These are phyloP conservation scores for Anastatica hierochuntica DNA, from an alignment of 345 rosid species.

Conservation along the genomic window DNA sequence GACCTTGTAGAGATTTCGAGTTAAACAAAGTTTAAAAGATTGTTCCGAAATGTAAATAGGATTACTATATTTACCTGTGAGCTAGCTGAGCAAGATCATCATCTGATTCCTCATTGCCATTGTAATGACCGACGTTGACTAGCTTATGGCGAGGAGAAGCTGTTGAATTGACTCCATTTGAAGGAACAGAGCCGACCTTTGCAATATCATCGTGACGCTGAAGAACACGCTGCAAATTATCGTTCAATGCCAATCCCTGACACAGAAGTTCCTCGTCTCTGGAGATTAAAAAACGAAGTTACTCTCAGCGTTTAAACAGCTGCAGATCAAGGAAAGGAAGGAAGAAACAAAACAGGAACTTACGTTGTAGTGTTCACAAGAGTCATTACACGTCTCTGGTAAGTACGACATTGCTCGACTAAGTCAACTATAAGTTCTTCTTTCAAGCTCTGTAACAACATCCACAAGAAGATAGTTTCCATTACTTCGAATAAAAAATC, in stretches of 20 bases:
- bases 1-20: conserved; percentile 38
- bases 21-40: conserved; percentile 10
- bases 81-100: conserved; percentile 72
- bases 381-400: conserved; percentile 65
- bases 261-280: conserved; percentile 76
- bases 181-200: conserved; percentile 35
- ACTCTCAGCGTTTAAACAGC: conserved; percentile 18
- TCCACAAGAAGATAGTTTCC: conserved; percentile 7
- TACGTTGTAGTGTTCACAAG: conserved; percentile 65
- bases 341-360: conserved; percentile 18
- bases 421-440: conserved; percentile 83
- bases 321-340: not conserved
- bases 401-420: conserved; percentile 79
- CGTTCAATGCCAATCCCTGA: conserved; percentile 84
- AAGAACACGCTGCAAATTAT: conserved; percentile 78
- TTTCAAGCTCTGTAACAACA: conserved; percentile 54
- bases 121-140: conserved; percentile 29
- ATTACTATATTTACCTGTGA: conserved; percentile 46
- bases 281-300: conserved; percentile 7
- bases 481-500: not conserved
- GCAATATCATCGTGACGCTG: conserved; percentile 60
- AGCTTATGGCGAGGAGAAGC: conserved; percentile 40
- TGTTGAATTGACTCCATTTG: conserved; percentile 31
- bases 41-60: not conserved
- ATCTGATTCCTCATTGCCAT: conserved; percentile 66